Conservation (phyloP, 441 rosid genomes). For the Erodium trifolium region DNA sequence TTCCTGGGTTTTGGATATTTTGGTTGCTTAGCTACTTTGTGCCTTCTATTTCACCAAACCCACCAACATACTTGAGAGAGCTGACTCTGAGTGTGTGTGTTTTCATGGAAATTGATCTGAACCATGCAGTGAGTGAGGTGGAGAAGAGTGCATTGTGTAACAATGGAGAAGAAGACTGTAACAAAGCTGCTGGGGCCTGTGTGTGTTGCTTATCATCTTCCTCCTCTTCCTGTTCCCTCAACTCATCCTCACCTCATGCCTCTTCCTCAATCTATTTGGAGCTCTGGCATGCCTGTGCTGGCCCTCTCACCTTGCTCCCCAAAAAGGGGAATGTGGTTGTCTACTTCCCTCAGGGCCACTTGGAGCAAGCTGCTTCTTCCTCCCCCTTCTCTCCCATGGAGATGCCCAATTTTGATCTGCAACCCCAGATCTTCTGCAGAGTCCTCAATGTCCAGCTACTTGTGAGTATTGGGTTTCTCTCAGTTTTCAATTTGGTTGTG, state of each 20-base stretch:
- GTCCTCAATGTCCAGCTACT: conserved; percentile 65
- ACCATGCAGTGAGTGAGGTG: conserved; percentile 52
- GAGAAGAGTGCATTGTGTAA: conserved; percentile 36
- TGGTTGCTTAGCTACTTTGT: conserved; percentile 4
- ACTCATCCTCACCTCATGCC: too few relatives aligned
- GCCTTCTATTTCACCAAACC: too few relatives aligned
- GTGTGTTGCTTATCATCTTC: conserved; percentile 43
- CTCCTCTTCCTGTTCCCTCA: not conserved
- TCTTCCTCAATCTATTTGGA: conserved; percentile 58
- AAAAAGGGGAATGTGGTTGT: conserved; percentile 75
- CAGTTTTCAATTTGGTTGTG: too few relatives aligned
- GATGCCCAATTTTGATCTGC: conserved; percentile 51
- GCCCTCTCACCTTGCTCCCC: conserved; percentile 75
- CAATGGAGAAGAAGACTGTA: conserved; percentile 28
- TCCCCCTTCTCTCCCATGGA: conserved; percentile 33
- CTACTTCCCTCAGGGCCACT: conserved; percentile 83
- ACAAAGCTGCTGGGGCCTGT: conserved; percentile 21
- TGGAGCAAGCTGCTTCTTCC: conserved; percentile 43
- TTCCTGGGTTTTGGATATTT: conserved; percentile 16
- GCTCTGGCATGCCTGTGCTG: conserved; percentile 97
- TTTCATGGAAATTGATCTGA: conserved; percentile 88
- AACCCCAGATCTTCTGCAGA: conserved; percentile 61
- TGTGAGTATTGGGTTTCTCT: conserved; percentile 35
- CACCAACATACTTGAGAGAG: too few relatives aligned
- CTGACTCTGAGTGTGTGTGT: conserved; percentile 24